Conservation (phyloP, 805 yeast genomes). For the Candida adriatica region DNA sequence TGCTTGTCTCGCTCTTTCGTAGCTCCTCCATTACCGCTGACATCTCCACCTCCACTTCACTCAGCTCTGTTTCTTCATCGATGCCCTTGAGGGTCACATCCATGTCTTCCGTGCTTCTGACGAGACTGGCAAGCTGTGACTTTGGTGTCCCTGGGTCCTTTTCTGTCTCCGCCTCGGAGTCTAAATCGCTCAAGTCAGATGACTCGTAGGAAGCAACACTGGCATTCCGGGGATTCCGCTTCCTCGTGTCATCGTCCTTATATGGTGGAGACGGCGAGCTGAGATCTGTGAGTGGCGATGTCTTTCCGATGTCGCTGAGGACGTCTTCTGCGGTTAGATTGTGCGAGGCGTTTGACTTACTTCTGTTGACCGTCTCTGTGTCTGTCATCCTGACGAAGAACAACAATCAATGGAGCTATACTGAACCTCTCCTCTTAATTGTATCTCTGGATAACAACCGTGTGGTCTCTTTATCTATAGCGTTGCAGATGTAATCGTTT, state of each 20-base stretch:
- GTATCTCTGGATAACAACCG: no score
- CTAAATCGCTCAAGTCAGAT: constrained; percentile 50
- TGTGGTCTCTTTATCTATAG: no score
- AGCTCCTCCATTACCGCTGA: constrained; percentile 16
- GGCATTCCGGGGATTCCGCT: neutral
- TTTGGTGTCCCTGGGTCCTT: constrained; percentile 30
- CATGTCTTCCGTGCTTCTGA: constrained; percentile 15
- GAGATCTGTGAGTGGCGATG: constrained; percentile 23
- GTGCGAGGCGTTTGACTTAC: constrained; percentile 1
- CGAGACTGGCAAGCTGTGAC: constrained; percentile 37
- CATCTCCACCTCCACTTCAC: constrained; percentile 19
- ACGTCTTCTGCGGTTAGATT: constrained; percentile 2
- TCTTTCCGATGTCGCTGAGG: constrained; percentile 19
- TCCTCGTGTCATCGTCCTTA: constrained; percentile 4
- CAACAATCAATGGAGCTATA: no score
- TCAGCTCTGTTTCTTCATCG: constrained; percentile 14
- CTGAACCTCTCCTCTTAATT: no score
- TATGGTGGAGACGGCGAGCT: constrained; percentile 21
- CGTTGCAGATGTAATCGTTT: no score
- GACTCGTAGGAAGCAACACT: constrained; percentile 11
- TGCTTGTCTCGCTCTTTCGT: constrained; percentile 6
- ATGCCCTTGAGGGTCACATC: constrained; percentile 18
- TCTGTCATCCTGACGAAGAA: constrained; percentile 17
- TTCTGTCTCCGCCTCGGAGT: constrained; percentile 90
- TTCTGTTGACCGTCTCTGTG: constrained; percentile 10